Conservation (phyloP, 495 filamentous ascomycete species). For the Annulohypoxylon stygium region DNA sequence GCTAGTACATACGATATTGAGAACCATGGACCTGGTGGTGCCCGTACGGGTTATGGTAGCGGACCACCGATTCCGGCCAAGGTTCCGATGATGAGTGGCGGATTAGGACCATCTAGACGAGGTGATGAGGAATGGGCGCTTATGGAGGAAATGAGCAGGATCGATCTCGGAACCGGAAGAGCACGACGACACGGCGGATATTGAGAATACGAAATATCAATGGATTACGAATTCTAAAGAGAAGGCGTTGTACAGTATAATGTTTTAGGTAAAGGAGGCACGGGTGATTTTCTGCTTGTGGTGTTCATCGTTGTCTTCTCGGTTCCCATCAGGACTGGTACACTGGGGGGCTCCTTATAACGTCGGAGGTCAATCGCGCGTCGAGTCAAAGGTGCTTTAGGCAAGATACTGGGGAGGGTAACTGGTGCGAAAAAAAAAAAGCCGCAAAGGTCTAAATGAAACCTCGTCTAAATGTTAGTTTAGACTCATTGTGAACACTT, state of each 20-base stretch:
- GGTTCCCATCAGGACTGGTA: constrained; percentile 21
- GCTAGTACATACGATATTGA: constrained; percentile 63
- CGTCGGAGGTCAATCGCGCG: background rate
- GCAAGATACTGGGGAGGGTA: constrained; percentile 20
- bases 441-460: constrained; percentile 14
- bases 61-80: constrained; percentile 82
- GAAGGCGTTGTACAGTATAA: constrained; percentile 43
- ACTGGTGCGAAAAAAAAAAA: constrained; percentile 20
- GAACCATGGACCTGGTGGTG: constrained; percentile 53
- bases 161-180: constrained; percentile 80
- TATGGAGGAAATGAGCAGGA: constrained; percentile 82
- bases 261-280: constrained; percentile 25
- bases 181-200: constrained; percentile 52
- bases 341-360: constrained; percentile 9
- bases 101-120: constrained; percentile 49
- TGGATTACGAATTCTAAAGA: constrained; percentile 23
- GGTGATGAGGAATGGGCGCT: constrained; percentile 70
- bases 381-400: constrained; percentile 21
- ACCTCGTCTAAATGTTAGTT: constrained; percentile 29
- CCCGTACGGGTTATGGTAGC: constrained; percentile 39
- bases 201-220: constrained; percentile 37
- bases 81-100: constrained; percentile 70
- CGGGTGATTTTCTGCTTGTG: constrained; percentile 10
- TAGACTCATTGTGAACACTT: constrained; percentile 7
- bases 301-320: constrained; percentile 14